Base-by-base conservation (phyloP, 805 yeast species). In the Barnettozyma sp. region DNA sequence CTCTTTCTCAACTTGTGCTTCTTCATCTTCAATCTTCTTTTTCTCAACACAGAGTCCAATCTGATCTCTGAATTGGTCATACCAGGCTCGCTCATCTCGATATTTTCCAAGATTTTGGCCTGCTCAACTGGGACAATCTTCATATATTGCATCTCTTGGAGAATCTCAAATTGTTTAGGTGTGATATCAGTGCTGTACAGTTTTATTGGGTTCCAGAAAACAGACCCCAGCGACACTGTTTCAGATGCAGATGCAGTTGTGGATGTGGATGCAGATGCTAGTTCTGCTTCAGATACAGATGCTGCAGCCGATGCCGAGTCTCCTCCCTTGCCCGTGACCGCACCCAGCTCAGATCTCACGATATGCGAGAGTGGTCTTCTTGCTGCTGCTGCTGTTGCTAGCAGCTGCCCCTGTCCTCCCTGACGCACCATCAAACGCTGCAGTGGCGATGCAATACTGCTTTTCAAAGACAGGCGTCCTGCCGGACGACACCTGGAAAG, bases 1-100 rank as follows among this genome's bases (percentile, higher is more conserved):
- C 97, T 83, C 80, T 92, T 92, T 68, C 92, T 82, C 59, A 86
- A 71, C 70, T 92, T 92, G 65, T 92, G 98, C 58, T 88, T 85
- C 76, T 90, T 92, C 97, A 92, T 92, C 72, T 87, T 90, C 60
- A 84, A 76, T 63, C 84, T 76, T 67, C 98, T 78, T 57, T 83
- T 83, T 60, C 92, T 73, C 60, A 79, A 63, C 23, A 83, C 94
- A 10, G 87, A 78, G 50, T 82, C 86, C 49, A 73, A 33, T 22
- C 34, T 29, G 38, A 48, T 38, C 21, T 39, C 48, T 16, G 41
- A 47, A 11, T 32, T 25, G n/a, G 27, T 28, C 16, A 15, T 4
- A 21, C 34, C 22, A 27, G 39, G 37, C 16, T 38, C 38, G 3
- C 20, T 19, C 6, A 33, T 24, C 7, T 8, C 39, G 7, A 49